Evolutionary conservation across 2,329 filamentous ascomycete genomes (phyloP), one percentile per base, ranked within the genome.

Genomic region (Magnaporthales sp.): DNA sequence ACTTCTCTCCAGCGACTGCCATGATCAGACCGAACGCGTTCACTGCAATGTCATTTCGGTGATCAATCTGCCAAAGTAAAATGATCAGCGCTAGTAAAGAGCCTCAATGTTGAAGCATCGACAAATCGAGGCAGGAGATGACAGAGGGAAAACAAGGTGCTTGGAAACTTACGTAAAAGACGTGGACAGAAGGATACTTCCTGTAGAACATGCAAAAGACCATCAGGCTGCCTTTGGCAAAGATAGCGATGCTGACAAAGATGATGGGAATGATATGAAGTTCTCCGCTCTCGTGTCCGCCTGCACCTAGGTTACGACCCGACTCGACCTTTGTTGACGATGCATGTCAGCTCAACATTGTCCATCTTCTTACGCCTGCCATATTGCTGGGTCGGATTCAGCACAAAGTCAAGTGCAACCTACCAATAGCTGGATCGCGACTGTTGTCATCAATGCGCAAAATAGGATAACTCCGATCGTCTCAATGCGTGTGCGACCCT

Each of bases 391-490:
- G 11, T 22, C 6, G 11, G 8, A 24, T 19, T 11, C 11, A 22
- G 8, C 6, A 22, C 54, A 13, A 26, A 4, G 11, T 1, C 58
- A 24, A 4, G 56, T 13, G 24, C 7, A 7, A 27, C 81, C 74
- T 75, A 84, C 83, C 63, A 87, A 82, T 30, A 89, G 77, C 71
- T 89, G 83, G 30, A 88, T 84, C 63, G 87, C 85, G 3, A 88
- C 86, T 0, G 86, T 89, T 2, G 86, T 88, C 85, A 89, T 89
- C 68, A 89, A 77, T 60, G 86, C 85, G 69, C 86, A 88, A 74
- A 89, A 89, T 62, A 89, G 81, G 70, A 89, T 86, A 68, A 89
- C 86, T 30, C 86, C 86, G 67, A 89, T 81, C 2, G 86, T 88
- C 75, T 89, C 86, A 66, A 89, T 84, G 67, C 86, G 81, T 4